Evolutionary conservation across 352 stramenopile genomes (phyloP).

Genomic region (Globisporangium mamillatum): DNA sequence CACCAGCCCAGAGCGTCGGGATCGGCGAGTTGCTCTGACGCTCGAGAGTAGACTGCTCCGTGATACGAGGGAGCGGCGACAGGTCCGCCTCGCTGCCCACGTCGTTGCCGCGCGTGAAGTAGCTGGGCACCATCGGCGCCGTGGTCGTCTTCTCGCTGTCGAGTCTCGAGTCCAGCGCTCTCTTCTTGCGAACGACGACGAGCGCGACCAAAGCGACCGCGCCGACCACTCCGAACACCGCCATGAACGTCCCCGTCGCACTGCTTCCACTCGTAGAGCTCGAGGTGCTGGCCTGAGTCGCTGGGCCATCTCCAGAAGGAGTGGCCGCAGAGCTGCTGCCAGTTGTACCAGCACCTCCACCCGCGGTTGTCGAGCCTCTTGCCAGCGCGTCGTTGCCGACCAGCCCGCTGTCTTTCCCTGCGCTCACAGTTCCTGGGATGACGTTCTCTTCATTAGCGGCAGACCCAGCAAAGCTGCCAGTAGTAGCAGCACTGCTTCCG

Average conservation of each 20-base stretch:
- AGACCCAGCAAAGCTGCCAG: neutral
- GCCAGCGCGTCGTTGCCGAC: neutral
- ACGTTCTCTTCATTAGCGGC: constrained; percentile 16
- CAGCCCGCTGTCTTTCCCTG: constrained; percentile 1
- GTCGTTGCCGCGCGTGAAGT: constrained; percentile 37
- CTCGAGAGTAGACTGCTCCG: constrained; percentile 1
- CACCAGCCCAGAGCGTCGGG: constrained; percentile 34
- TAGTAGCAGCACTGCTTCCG: neutral
- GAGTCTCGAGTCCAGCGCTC: constrained; percentile 34
- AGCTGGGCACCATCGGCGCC: constrained; percentile 31
- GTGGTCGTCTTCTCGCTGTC: constrained; percentile 42
- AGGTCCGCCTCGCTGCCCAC: constrained; percentile 23
- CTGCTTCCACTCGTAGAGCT: constrained; percentile 27
- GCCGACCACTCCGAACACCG: constrained; percentile 47
- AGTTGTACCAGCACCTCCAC: constrained; percentile 19
- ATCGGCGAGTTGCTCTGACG: constrained; percentile 37
- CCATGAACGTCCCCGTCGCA: constrained; percentile 40
- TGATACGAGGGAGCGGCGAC: constrained; percentile 24
- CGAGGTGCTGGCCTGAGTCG: constrained; percentile 25
- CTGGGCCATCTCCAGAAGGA: neutral
- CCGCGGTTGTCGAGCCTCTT: constrained; percentile 18
- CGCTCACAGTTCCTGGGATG: constrained; percentile 10
- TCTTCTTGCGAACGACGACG: constrained; percentile 54
- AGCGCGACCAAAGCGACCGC: constrained; percentile 39
- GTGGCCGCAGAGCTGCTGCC: constrained; percentile 9